Conservation (phyloP, 2,329 filamentous ascomycete species). For the Juglanconis sp. region DNA sequence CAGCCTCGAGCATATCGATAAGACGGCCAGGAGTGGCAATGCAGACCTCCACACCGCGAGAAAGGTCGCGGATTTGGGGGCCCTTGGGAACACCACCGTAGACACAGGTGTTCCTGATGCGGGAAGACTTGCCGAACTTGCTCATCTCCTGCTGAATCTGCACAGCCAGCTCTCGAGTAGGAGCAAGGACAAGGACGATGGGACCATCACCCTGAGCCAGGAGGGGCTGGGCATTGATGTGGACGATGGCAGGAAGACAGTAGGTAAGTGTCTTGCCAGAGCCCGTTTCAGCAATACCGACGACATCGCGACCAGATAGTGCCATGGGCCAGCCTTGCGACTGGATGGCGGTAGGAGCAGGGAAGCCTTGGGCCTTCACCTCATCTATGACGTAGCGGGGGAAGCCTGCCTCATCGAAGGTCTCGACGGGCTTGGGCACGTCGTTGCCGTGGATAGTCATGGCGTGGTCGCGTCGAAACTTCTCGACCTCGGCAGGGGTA, state of each 20-base stretch:
- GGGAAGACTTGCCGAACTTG: slow-evolving; percentile 97
- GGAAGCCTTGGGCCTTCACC: slow-evolving; percentile 96
- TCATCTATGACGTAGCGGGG: slow-evolving; percentile 96
- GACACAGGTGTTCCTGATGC: slow-evolving; percentile 97
- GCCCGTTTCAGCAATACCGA: slow-evolving; percentile 98
- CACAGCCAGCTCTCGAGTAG: slow-evolving; percentile 94
- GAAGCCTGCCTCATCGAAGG: slow-evolving; percentile 96
- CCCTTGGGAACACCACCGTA: slow-evolving; percentile 99
- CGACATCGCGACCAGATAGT: slow-evolving; percentile 93
- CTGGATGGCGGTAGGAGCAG: slow-evolving; percentile 90
- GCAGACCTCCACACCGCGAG: slow-evolving; percentile 94
- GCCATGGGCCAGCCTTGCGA: slow-evolving; percentile 99
- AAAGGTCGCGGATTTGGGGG: slow-evolving; percentile 90
- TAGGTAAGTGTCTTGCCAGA: slow-evolving; percentile 99
- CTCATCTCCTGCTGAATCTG: slow-evolving; percentile 98
- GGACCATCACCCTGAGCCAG: slow-evolving; percentile 92
- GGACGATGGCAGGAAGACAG: slow-evolving; percentile 95
- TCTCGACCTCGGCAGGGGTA: slow-evolving; percentile 75
- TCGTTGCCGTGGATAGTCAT: slow-evolving; percentile 79
- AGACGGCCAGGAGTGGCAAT: slow-evolving; percentile 97
- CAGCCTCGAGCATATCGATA: slow-evolving; percentile 97
- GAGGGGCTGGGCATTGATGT: slow-evolving; percentile 98
- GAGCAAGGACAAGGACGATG: slow-evolving; percentile 92
- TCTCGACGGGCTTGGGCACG: slow-evolving; percentile 91
- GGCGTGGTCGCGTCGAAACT: slow-evolving; percentile 79